Conservation (phyloP, 495 filamentous ascomycete species). For the Podospora pseudoanserina region DNA sequence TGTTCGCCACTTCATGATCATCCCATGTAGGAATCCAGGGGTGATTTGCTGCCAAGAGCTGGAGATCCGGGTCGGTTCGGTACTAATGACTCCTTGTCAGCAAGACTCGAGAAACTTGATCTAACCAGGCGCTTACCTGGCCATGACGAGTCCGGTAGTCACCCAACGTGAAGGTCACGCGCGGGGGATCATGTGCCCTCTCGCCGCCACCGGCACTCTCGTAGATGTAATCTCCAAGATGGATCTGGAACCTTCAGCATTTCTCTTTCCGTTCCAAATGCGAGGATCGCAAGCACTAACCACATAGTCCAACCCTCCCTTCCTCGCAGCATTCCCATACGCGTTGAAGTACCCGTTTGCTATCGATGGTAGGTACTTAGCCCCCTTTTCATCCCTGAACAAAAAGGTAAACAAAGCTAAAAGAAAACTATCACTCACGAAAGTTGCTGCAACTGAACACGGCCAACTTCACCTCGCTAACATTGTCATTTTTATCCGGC, state of each 20-base stretch:
- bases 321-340: constrained; percentile 61
- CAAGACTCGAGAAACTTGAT: background rate
- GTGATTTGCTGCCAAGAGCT: constrained; percentile 51
- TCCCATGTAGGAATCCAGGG: constrained; percentile 68
- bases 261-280: background rate
- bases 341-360: constrained; percentile 59
- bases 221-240: constrained; percentile 67
- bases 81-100: constrained; percentile 4
- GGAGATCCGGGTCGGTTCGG: constrained; percentile 46
- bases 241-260: constrained; percentile 15
- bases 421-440: constrained; percentile 27
- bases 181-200: constrained; percentile 26
- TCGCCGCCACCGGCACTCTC: constrained; percentile 52
- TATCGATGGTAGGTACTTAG: constrained; percentile 13
- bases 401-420: constrained; percentile 24
- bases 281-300: background rate
- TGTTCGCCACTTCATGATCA: constrained; percentile 66
- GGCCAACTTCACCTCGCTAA: constrained; percentile 42
- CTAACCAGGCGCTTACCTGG: constrained; percentile 41
- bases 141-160: constrained; percentile 59
- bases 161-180: constrained; percentile 38
- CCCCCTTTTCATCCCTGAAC: background rate
- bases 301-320: constrained; percentile 62
- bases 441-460: constrained; percentile 54
- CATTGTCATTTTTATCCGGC: constrained; percentile 36